Evolutionary conservation across 2,329 filamentous ascomycete species (phyloP).

Genomic region (Coniochaeta hoffmannii): DNA sequence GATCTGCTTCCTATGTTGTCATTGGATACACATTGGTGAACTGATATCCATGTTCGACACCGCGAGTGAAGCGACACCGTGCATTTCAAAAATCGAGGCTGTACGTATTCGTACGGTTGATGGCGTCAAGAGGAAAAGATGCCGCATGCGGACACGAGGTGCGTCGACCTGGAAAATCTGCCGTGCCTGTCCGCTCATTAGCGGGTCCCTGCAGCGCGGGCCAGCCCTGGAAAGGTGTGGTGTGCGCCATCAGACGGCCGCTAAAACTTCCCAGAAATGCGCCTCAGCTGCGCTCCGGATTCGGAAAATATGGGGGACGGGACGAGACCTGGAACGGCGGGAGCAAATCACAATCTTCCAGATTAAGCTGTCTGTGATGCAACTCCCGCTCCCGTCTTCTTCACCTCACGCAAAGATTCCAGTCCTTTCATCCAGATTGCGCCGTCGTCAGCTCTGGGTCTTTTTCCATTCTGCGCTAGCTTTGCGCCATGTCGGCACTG

Average conservation of each 20-base stretch:
- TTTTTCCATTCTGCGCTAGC: constrained; percentile 3
- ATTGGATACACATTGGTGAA: no score
- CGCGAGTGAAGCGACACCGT: neutral
- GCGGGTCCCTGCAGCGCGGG: neutral
- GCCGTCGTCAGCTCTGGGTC: constrained; percentile 11
- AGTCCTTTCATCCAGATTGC: constrained; percentile 16
- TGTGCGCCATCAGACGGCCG: neutral
- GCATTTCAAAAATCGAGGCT: neutral
- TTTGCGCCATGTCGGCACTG: neutral
- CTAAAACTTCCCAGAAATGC: neutral
- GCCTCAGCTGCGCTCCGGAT: neutral
- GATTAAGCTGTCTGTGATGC: neutral
- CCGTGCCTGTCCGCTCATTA: neutral
- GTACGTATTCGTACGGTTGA: neutral
- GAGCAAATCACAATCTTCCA: neutral
- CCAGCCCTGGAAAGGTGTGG: neutral
- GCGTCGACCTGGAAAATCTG: neutral
- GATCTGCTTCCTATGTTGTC: no score
- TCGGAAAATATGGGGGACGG: neutral
- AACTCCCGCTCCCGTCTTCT: neutral
- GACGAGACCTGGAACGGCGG: neutral
- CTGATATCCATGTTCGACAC: no score
- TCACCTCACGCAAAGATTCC: neutral
- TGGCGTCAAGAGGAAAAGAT: neutral
- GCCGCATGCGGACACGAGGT: neutral